Base-by-base conservation (phyloP, 2,329 filamentous ascomycete genomes). In the Fusarium sacchari region DNA sequence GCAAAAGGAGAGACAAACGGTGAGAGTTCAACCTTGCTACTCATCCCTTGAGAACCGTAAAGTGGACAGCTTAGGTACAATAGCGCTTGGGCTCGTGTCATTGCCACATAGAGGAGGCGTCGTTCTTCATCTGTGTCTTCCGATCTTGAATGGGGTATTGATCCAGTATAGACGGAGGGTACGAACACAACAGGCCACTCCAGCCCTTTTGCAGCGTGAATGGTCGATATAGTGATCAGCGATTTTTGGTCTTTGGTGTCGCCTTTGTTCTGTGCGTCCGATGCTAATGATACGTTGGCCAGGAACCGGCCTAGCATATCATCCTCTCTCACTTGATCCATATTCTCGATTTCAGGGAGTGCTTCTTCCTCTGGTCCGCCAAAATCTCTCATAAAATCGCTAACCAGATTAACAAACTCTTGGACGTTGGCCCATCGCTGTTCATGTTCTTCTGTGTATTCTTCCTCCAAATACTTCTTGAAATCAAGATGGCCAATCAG, bases 171-270 rank as follows among this genome's bases (percentile, higher is more conserved):
- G 32, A 94, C 92, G 3, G 93, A 94, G 11, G 96, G 95, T 22
- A 98, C 91, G 80, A 98, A 98, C 2, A 98, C 94, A 4, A 97
- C 88, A 1, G 96, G 96, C 96, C 96, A 99, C 81, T 99, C 96
- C 2, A 99, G 86, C 7, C 96, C 96, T 82, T 99, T 99, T 6
- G 96, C 94, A 1, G 95, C 95, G 80, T 99, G 96, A 17, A 99
- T 98, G 0, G 96, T 99, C 11, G 95, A 98, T 30, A 99, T 94
- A 1, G 95, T 98, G 26, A 98, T 90, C 75, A 93, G 87, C 5
- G 89, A 85, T 34, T 86, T 88, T 34, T 85, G 85, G 59, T 89
- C 87, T 28, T 86, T 85, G 6, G 88, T 86, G 6, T 88, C 86
- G 15, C 89, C 87, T 30, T 90, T 88, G 24, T 89, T 89, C 75